Base-by-base conservation (phyloP, 1,284 basidiomycete genomes). In the Ganoderma boninense region DNA sequence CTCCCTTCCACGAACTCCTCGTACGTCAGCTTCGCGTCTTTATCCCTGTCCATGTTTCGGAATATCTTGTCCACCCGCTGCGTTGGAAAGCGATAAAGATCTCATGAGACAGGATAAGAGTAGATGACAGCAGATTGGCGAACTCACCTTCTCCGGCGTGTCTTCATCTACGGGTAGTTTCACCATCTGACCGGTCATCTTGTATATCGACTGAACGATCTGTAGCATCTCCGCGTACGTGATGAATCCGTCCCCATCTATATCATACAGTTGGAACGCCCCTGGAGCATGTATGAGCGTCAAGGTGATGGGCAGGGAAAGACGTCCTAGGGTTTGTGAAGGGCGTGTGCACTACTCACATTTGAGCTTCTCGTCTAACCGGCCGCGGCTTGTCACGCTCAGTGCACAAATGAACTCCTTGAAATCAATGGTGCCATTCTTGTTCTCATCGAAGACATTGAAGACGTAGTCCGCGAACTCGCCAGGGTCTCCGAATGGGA, bases 251-350 rank as follows among this genome's bases (percentile, higher is more conserved):
- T 99, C 97, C 74, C 95, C 95, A 84, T 99, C 96, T 79, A 99
- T 99, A 81, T 99, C 98, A 82, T 99, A 99, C 62, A 99, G 87
- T 83, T 99, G 97, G 90, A 99, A 99, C 11, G 98, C 98, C 98
- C 97, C 97, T 98, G 49, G 40, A 82, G 71, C 65, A 18, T 71
- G 66, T 61, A 69, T 73, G 26, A 14, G 42, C 44, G 57, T 49
- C 65, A 57, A n/a, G 46, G 49, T n/a, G 62, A 29, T 44, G 63
- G 13, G 14, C 61, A 5, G 35, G 57, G 18, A 60, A 65, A 35
- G 26, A 16, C 54, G 60, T 54, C 60, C 49, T n/a, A 42, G 56
- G 40, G 59, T 71, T 23, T 20, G 10, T n/a, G 18, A 49, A 23
- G n/a, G n/a, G 20, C n/a, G 49, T 5, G 26, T 11, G 38, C 62